A percentile compares a stretch with the other conserved stretches of the same genome.
Evolutionary conservation across 225 moss, liverwort and hornwort species (phyloP).

Genomic region (Pleurozium schreberi): DNA sequence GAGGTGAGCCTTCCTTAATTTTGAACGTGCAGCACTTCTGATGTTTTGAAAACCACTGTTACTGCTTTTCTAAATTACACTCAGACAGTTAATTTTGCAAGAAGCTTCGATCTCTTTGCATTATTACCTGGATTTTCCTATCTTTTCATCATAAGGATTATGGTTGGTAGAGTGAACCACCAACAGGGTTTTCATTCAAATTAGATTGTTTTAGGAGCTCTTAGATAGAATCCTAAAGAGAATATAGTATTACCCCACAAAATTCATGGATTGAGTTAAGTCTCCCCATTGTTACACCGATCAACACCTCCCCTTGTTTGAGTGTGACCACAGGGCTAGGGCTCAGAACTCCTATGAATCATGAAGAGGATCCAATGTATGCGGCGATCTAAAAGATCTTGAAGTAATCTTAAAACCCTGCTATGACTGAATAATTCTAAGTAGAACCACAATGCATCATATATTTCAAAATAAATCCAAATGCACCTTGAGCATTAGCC

Average conservation of each 20-base stretch:
- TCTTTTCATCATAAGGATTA: not conserved
- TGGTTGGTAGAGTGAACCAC: not conserved
- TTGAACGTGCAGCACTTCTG: not conserved
- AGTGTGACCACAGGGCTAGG: not conserved
- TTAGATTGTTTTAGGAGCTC: not conserved
- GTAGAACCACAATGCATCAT: not conserved
- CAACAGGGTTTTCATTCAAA: not conserved
- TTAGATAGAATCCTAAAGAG: not conserved
- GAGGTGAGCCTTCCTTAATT: constrained; percentile 31
- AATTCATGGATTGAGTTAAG: not conserved
- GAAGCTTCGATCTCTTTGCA: not conserved
- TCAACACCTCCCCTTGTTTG: not conserved
- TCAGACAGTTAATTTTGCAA: not conserved
- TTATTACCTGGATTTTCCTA: not conserved
- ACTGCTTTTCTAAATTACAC: not conserved
- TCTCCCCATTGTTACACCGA: not conserved
- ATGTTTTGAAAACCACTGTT: not conserved
- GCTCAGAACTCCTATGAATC: too few relatives aligned
- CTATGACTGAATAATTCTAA: not conserved
- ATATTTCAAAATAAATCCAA: not conserved
- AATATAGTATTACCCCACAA: not conserved
- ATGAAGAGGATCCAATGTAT: not conserved
- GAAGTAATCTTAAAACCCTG: not conserved
- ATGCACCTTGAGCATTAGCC: not conserved
- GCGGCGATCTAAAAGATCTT: not conserved